These are phyloP conservation scores for Dactylellina haptotyla DNA, from an alignment of 2,329 filamentous ascomycete genomes.

Conservation along the genomic window DNA sequence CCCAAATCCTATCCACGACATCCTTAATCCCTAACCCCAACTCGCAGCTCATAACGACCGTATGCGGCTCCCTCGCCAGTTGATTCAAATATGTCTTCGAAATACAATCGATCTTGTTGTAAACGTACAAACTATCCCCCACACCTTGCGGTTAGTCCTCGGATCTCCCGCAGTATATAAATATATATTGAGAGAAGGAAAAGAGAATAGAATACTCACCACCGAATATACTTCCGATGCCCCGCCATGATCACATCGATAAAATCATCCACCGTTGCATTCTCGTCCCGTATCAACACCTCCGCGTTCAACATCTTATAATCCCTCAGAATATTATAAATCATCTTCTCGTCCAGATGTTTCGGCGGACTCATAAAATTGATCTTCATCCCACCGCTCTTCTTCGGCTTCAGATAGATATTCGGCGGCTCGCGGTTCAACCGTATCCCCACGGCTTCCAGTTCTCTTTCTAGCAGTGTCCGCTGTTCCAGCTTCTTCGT, in stretches of 20 bases:
- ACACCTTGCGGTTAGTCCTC: not conserved
- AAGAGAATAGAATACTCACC: constrained; percentile 61
- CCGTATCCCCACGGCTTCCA: constrained; percentile 94
- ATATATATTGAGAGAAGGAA: not conserved
- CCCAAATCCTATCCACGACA: constrained; percentile 94
- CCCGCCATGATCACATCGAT: constrained; percentile 99
- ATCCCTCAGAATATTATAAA: constrained; percentile 95
- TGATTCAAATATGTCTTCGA: constrained; percentile 92
- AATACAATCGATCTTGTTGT: constrained; percentile 99
- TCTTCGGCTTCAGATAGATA: constrained; percentile 96
- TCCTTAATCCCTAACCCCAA: constrained; percentile 91
- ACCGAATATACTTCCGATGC: constrained; percentile 94
- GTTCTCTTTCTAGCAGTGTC: constrained; percentile 84
- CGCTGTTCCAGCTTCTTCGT: constrained; percentile 96
- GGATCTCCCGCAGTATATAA: no score
- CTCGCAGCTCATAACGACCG: constrained; percentile 97
- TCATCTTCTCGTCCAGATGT: constrained; percentile 93
- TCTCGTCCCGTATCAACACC: constrained; percentile 91
- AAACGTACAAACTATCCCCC: constrained; percentile 83
- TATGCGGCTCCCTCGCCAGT: constrained; percentile 90
- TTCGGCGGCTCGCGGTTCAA: constrained; percentile 95
- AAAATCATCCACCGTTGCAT: constrained; percentile 94
- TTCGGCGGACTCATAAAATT: constrained; percentile 92
- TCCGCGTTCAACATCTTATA: constrained; percentile 99
- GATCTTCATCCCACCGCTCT: constrained; percentile 98